Evolutionary conservation across 768 basidiomycete species (phyloP).

Genomic region (Piloderma croceum): DNA sequence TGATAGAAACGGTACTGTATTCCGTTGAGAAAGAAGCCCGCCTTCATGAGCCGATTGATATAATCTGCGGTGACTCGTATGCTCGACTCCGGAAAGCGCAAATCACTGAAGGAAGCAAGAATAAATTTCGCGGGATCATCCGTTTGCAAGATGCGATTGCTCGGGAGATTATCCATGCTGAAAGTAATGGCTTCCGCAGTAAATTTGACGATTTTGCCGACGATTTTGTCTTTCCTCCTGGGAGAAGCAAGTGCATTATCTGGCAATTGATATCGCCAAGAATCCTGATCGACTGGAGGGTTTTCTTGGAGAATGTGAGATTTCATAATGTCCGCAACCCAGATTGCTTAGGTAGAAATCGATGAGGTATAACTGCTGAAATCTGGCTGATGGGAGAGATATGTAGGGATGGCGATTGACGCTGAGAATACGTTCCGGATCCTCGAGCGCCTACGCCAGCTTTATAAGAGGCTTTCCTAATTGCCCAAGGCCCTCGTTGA

Average conservation of each 20-base stretch:
- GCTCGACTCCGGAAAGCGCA: slow-evolving; percentile 51
- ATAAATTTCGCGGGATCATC: slow-evolving; percentile 57
- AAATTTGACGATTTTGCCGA: slow-evolving; percentile 50
- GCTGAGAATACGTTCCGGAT: too few species aligned
- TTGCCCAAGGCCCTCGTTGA: background rate
- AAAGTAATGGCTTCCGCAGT: slow-evolving; percentile 45
- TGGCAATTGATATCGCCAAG: slow-evolving; percentile 46
- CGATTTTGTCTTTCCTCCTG: slow-evolving; percentile 18
- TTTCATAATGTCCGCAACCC: slow-evolving; percentile 24
- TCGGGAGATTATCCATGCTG: slow-evolving; percentile 43
- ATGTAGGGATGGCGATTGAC: too few species aligned
- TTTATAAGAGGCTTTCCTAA: slow-evolving; percentile 7
- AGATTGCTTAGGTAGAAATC: background rate
- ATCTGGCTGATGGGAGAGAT: too few species aligned
- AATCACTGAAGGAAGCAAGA: slow-evolving; percentile 44
- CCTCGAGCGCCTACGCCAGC: too few species aligned
- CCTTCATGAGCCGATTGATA: slow-evolving; percentile 47
- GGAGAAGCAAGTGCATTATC: slow-evolving; percentile 22
- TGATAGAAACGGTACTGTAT: slow-evolving; percentile 64
- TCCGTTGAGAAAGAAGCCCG: slow-evolving; percentile 52
- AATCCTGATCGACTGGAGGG: slow-evolving; percentile 43
- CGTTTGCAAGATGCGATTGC: slow-evolving; percentile 52
- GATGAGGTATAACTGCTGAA: too few species aligned
- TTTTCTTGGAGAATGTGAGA: slow-evolving; percentile 33
- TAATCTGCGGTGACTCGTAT: slow-evolving; percentile 49